These are phyloP conservation scores for Aspergillus mulundensis DNA, from an alignment of 495 filamentous ascomycete species.

Conservation along the genomic window DNA sequence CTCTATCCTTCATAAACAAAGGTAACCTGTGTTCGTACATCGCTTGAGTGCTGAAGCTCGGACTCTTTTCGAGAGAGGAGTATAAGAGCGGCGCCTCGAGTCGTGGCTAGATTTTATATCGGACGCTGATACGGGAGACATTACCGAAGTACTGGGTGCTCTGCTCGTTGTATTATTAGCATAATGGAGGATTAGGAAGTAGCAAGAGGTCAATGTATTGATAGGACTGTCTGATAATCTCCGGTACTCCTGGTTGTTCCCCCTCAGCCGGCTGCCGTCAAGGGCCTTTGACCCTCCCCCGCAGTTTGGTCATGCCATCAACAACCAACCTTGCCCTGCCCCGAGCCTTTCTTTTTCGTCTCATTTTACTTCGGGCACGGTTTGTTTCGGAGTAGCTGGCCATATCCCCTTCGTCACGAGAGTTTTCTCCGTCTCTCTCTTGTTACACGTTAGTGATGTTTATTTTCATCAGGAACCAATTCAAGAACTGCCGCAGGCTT, in stretches of 20 bases:
- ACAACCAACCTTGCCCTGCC: slow-evolving; percentile 4
- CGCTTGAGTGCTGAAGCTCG: background rate
- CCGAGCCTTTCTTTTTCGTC: background rate
- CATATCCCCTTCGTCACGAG: background rate
- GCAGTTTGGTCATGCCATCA: slow-evolving; percentile 9
- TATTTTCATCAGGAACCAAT: slow-evolving; percentile 1
- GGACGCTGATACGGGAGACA: background rate
- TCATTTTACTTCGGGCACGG: background rate
- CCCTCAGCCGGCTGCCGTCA: slow-evolving; percentile 4
- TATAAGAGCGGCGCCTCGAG: background rate
- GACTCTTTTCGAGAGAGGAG: background rate
- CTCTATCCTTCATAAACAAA: background rate
- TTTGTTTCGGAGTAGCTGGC: background rate
- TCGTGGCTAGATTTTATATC: background rate
- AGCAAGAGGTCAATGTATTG: background rate
- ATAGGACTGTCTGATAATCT: background rate
- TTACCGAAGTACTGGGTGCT: background rate
- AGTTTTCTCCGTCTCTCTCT: background rate
- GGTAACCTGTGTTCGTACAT: too few species aligned
- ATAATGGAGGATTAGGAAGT: background rate
- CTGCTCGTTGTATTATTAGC: background rate
- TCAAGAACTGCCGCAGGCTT: background rate
- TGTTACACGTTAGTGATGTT: slow-evolving; percentile 10
- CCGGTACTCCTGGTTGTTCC: background rate
- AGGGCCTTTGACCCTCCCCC: slow-evolving; percentile 7